Evolutionary conservation across 2,329 filamentous ascomycete species (phyloP), one percentile per base, ranked within the genome.

Genomic region (Exophiala viscosa): DNA sequence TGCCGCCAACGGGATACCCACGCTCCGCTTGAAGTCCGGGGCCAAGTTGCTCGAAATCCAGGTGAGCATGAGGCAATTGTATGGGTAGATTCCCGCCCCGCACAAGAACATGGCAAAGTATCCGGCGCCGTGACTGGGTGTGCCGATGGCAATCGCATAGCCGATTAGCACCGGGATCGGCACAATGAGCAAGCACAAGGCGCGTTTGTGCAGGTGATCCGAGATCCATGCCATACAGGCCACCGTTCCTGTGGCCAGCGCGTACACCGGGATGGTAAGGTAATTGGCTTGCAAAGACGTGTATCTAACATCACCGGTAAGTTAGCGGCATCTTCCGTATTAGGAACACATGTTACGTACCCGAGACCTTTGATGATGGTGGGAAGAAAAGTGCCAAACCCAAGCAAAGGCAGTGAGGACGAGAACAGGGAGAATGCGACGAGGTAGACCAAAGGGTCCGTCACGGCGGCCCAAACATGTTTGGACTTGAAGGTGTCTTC

Each of bases 211-310:
- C 9, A 65, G 36, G 7, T 59, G 63, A 54, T 71, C 70, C 1
- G 69, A 71, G 14, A 59, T 5, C 36, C 46, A 52, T 6, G 61
- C 60, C 6, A 61, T 52, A 4, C 31, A 13, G 2, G 36, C 46
- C 6, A 42, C 46, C 10, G 64, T 65, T 31, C 62, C 64, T 47
- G 70, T 70, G 49, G 70, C 64, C 5, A 63, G 55, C 63, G 60
- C 61, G 35, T 79, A 82, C n/a, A 82, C 77, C 0, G 79, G 79
- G 1, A 82, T 76, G 4, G 78, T 82, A 32, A 82, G 67, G 35
- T 77, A 75, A 50, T 82, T 78, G 28, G 42, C 48, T 46, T 51
- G 40, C 17, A 51, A 15, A 5, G 41, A 38, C 15, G 48, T 46
- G 42, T 45, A 51, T 6, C 48, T 51, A 33, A 13, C 8, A 14